phyloP scores from a whole-genome alignment of 176 grass and related monocot species.

The Leersia perrieri region DNA sequence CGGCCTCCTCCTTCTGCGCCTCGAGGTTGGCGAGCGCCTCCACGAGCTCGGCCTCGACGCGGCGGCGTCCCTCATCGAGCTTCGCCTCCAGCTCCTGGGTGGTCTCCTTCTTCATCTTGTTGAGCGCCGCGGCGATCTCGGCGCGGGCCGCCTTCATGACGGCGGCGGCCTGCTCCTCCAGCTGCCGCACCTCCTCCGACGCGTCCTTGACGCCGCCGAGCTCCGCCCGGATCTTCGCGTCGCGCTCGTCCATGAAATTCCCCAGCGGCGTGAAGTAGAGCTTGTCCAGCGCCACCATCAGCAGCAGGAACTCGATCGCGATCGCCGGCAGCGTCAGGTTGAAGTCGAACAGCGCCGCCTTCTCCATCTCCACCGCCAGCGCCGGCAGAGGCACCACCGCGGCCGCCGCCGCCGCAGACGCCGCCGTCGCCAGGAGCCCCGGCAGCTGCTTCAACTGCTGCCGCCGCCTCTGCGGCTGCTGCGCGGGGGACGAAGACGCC shows the following conservation, averaged over 20 bases:
- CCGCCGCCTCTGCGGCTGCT: not conserved
- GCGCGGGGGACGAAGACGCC: constrained; percentile 15
- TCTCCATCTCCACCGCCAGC: constrained; percentile 96
- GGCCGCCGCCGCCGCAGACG: constrained; percentile 36
- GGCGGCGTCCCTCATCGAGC: constrained; percentile 74
- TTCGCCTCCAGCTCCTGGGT: constrained; percentile 72
- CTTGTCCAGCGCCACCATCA: constrained; percentile 99
- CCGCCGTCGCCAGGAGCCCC: constrained; percentile 46
- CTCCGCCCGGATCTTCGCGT: constrained; percentile 84
- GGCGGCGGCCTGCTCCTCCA: constrained; percentile 80
- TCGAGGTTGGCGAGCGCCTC: constrained; percentile 79
- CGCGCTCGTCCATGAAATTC: constrained; percentile 96
- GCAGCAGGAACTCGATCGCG: constrained; percentile 82
- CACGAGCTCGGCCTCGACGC: constrained; percentile 77
- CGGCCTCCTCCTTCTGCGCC: constrained; percentile 79
- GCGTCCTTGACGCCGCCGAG: constrained; percentile 90
- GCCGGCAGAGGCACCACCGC: constrained; percentile 63
- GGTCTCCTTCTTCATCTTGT: constrained; percentile 99
- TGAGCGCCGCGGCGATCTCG: constrained; percentile 88
- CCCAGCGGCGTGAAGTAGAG: constrained; percentile 91
- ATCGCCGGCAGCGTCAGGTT: constrained; percentile 85
- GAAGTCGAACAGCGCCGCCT: constrained; percentile 92
- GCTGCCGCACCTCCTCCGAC: constrained; percentile 84
- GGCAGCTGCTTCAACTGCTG: constrained; percentile 24
- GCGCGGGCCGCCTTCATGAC: constrained; percentile 83